A percentile compares a stretch with the other conserved stretches of the same genome.
These are phyloP conservation scores for Lentinula sp. DNA, from an alignment of 768 basidiomycete genomes.

Conservation along the genomic window DNA sequence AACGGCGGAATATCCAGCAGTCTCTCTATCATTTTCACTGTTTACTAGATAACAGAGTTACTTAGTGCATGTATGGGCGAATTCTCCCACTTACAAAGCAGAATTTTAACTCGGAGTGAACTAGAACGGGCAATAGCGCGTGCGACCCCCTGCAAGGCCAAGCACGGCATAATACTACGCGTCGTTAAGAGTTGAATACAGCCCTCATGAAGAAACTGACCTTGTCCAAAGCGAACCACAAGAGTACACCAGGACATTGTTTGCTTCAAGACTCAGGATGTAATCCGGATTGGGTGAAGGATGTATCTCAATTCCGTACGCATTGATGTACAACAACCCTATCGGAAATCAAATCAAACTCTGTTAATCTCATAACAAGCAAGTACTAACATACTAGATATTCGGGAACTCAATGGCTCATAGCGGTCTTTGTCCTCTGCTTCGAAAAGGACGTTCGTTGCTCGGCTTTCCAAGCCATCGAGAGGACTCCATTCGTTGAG, in stretches of 20 bases:
- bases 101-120: constrained; percentile 69
- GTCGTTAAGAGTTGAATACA: background rate
- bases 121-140: constrained; percentile 68
- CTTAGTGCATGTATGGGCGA: background rate
- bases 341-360: background rate
- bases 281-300: constrained; percentile 84
- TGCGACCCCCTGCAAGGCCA: constrained; percentile 79
- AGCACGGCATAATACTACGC: constrained; percentile 81
- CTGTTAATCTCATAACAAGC: background rate
- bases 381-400: constrained; percentile 43
- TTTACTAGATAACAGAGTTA: constrained; percentile 41
- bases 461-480: constrained; percentile 42
- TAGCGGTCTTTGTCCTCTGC: constrained; percentile 45
- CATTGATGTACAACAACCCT: constrained; percentile 87
- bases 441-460: constrained; percentile 64
- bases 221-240: constrained; percentile 96
- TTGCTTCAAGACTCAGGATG: constrained; percentile 50
- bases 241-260: constrained; percentile 78
- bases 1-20: constrained; percentile 73
- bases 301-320: constrained; percentile 88
- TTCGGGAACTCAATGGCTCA: constrained; percentile 53
- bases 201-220: constrained; percentile 23
- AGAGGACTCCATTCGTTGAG: constrained; percentile 36
- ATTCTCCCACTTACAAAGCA: constrained; percentile 57
- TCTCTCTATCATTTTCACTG: constrained; percentile 84